Percentiles rank a stretch among this genome's conserved stretches.
Evolutionary conservation across 805 yeast species (phyloP).

Genomic region (Saitoella complicata): DNA sequence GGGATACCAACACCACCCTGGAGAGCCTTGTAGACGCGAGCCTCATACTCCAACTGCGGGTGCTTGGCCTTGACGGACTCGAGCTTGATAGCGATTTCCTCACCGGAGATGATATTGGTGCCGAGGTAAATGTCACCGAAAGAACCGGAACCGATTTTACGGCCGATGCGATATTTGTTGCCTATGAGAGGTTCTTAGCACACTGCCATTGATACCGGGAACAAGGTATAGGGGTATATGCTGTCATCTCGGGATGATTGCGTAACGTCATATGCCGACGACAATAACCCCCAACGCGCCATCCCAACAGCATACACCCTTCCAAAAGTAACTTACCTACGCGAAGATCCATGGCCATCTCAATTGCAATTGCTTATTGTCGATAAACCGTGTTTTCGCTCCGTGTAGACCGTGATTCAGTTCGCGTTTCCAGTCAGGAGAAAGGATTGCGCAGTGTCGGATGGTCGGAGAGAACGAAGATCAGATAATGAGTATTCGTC

Average conservation of each 20-base stretch:
- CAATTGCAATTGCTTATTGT: too few species aligned
- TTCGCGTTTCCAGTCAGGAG: too few species aligned
- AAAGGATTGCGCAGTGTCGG: too few species aligned
- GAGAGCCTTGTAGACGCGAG: constrained; percentile 82
- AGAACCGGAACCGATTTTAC: constrained; percentile 93
- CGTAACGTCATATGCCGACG: too few species aligned
- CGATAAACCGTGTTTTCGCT: too few species aligned
- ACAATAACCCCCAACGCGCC: background rate
- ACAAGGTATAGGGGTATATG: background rate
- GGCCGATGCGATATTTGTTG: constrained; percentile 81
- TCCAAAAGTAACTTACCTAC: background rate
- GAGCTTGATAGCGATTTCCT: constrained; percentile 91
- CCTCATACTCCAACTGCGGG: constrained; percentile 94
- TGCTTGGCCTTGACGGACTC: constrained; percentile 84
- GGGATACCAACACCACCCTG: constrained; percentile 97
- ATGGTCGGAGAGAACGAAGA: too few species aligned
- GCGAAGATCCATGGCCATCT: constrained; percentile 4
- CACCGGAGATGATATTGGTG: constrained; percentile 86
- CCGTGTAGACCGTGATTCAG: too few species aligned
- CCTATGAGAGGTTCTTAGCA: constrained; percentile 63
- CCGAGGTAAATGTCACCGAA: constrained; percentile 88
- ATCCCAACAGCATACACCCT: background rate
- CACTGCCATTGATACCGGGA: constrained; percentile 18
- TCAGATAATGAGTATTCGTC: too few species aligned
- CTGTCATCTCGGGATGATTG: too few species aligned